Evolutionary conservation across 208 protist species (phyloP), one percentile per base, ranked within the genome.

Genomic region (Acanthamoeba royreba): DNA sequence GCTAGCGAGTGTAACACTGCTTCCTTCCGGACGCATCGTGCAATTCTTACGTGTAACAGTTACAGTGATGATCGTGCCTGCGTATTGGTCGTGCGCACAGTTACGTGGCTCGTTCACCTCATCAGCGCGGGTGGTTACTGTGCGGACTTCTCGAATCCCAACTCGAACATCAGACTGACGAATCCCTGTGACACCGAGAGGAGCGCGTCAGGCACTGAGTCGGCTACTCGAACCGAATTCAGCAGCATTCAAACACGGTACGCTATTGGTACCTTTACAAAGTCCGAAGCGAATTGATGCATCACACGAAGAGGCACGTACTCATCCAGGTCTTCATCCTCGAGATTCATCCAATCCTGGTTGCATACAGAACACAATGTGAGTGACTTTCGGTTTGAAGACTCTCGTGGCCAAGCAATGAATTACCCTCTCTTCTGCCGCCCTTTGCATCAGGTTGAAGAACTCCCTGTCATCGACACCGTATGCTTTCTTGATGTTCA

Each of bases 101-200:
- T n/a, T n/a, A n/a, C n/a, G n/a, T n/a, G n/a, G n/a, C n/a, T n/a
- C n/a, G n/a, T n/a, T n/a, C n/a, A n/a, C n/a, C n/a, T n/a, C n/a
- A n/a, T n/a, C n/a, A n/a, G n/a, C n/a, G n/a, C n/a, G n/a, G n/a
- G n/a, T n/a, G n/a, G n/a, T n/a, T n/a, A n/a, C n/a, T n/a, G n/a
- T n/a, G n/a, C n/a, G n/a, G n/a, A n/a, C n/a, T n/a, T n/a, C 28
- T 86, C 77, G 77, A 86, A 86, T 13, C 77, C 77, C 25, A 86
- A 28, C 47, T 86, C 77, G 77, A 86, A 86, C 77, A 86, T 86
- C n/a, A 86, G 77, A 33, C 52, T 86, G 25, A 86, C 47, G 77
- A 86, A 86, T 13, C 77, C 63, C 63, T 74, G 63, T 31, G 58
- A 13, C 2, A 25, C 28, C 9, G 49, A 55, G 49, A 9, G 49